Conservation (phyloP, 164 flowering plant species). For the Cinnamomum chago region DNA sequence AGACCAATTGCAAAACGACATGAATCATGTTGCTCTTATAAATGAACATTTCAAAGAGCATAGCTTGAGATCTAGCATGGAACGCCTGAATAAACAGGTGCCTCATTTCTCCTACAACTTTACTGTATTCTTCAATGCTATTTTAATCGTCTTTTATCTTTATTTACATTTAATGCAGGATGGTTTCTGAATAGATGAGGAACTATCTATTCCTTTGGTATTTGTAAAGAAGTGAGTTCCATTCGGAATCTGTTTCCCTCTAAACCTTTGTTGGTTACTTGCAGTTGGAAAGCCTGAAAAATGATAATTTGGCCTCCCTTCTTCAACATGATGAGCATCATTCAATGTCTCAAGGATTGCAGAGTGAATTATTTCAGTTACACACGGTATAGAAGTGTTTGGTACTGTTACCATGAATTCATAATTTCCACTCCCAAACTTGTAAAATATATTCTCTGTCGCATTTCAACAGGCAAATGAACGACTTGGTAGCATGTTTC, state of each 20-base stretch:
- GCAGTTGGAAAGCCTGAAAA: conserved; percentile 91
- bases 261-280: conserved; percentile 10
- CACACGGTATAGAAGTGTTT: conserved; percentile 38
- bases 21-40: background rate
- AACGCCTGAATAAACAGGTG: conserved; percentile 74
- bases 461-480: conserved; percentile 54
- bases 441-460: background rate
- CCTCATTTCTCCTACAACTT: background rate
- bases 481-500: conserved; percentile 59
- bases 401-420: too few relatives aligned
- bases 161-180: background rate
- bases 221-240: too few relatives aligned
- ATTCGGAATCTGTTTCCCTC: too few relatives aligned
- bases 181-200: background rate
- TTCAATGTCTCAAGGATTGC: conserved; percentile 40
- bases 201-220: background rate
- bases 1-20: background rate
- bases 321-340: conserved; percentile 29
- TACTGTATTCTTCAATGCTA: background rate
- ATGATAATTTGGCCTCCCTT: conserved; percentile 51
- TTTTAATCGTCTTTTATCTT: background rate
- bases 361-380: conserved; percentile 53
- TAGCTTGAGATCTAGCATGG: conserved; percentile 67
- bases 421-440: background rate
- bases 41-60: conserved; percentile 19